Conservation (phyloP, 140 eudicot species). For the Artemisia princeps region DNA sequence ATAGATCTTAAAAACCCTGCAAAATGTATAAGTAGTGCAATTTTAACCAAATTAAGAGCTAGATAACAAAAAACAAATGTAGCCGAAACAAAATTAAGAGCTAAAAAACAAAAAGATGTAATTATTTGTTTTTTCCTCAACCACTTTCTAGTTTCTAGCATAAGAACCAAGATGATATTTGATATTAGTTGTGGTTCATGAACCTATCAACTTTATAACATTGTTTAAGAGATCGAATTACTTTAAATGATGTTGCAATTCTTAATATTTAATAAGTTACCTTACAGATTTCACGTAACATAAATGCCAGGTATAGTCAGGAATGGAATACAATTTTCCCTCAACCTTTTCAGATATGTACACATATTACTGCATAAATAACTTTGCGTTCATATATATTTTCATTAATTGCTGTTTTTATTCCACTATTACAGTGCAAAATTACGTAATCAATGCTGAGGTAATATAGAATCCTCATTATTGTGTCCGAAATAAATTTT, state of each 20-base stretch:
- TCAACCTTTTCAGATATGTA: not conserved
- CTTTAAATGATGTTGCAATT: not conserved
- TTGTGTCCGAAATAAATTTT: not conserved
- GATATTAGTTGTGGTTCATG: not conserved
- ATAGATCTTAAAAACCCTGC: not conserved
- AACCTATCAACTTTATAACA: not conserved
- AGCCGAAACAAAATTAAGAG: not conserved
- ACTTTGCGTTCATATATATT: not conserved
- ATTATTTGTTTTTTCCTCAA: not conserved
- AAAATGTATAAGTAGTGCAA: not conserved
- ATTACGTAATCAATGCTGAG: not conserved
- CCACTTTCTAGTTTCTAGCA: constrained; percentile 7
- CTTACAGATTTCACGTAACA: not conserved
- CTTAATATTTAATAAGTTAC: not conserved
- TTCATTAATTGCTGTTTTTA: not conserved
- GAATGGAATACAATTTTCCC: not conserved
- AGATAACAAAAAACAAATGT: not conserved
- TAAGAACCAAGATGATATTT: not conserved
- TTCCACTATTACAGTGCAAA: not conserved
- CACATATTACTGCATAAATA: not conserved
- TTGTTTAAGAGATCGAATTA: not conserved
- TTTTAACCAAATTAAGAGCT: constrained; percentile 2
- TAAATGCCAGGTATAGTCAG: not conserved
- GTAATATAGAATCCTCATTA: constrained; percentile 6
- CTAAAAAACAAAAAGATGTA: constrained; percentile 5